A percentile compares a stretch with the other conserved stretches of the same genome.
Evolutionary conservation across 805 yeast species (phyloP).

Genomic region (Saccharomycopsis oosterbeekiorum): DNA sequence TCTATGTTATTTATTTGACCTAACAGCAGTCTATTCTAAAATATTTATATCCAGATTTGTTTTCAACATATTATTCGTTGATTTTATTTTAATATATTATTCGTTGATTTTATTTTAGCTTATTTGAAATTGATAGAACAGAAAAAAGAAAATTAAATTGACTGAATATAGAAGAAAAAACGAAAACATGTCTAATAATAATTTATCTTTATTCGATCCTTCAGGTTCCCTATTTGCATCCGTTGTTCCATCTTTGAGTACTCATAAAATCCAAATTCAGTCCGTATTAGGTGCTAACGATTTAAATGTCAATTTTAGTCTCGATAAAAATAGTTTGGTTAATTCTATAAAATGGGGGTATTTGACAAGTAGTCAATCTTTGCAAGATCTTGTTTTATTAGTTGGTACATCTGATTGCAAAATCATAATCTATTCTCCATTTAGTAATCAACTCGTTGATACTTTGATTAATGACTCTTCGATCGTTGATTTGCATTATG

Average conservation of each 20-base stretch:
- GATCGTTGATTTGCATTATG: slow-evolving; percentile 41
- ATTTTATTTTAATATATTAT: neutral
- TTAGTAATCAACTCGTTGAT: slow-evolving; percentile 44
- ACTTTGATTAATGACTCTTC: slow-evolving; percentile 40
- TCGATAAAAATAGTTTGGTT: slow-evolving; percentile 42
- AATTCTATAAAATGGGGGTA: slow-evolving; percentile 47
- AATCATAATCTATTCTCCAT: slow-evolving; percentile 57
- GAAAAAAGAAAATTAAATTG: too few relatives aligned
- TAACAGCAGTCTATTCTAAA: too few relatives aligned
- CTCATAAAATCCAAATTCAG: slow-evolving; percentile 59
- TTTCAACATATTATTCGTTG: too few relatives aligned
- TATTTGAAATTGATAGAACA: too few relatives aligned
- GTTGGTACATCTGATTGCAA: slow-evolving; percentile 60
- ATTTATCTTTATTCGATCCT: slow-evolving; percentile 49
- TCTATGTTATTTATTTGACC: too few relatives aligned
- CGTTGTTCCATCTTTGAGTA: slow-evolving; percentile 57
- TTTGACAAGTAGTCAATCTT: slow-evolving; percentile 22
- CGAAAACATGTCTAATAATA: slow-evolving; percentile 17
- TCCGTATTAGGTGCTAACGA: slow-evolving; percentile 31
- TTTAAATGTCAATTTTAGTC: slow-evolving; percentile 38
- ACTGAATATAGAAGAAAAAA: neutral
- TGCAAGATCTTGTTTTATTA: slow-evolving; percentile 41
- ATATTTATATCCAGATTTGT: too few relatives aligned
- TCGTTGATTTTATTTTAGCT: too few relatives aligned
- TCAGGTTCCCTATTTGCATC: slow-evolving; percentile 54